Percentiles rank a stretch among this genome's conserved stretches.
phyloP scores from a whole-genome alignment of 164 flowering plant genomes.

The Magnolia changhungtana region DNA sequence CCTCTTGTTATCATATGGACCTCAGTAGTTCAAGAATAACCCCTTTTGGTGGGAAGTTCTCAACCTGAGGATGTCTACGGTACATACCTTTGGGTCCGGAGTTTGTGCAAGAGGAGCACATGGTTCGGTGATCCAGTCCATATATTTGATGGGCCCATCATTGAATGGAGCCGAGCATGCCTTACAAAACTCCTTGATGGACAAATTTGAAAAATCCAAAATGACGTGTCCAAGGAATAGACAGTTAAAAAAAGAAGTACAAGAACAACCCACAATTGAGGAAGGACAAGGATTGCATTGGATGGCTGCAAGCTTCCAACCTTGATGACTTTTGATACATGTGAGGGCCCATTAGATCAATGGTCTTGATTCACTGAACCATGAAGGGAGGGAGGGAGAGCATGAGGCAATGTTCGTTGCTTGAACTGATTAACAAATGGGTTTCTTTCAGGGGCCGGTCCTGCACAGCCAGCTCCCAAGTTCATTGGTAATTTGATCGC shows the following conservation, averaged over 20 bases:
- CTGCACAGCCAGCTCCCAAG: constrained; percentile 83
- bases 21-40: background rate
- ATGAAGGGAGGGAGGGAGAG: background rate
- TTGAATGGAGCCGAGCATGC: no score
- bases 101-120: no score
- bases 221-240: no score
- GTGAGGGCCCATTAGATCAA: background rate
- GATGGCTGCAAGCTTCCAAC: background rate
- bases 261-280: no score
- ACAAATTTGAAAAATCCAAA: no score
- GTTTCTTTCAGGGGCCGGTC: constrained; percentile 64
- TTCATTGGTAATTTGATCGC: constrained; percentile 88
- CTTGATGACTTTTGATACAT: background rate
- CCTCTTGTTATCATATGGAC: background rate
- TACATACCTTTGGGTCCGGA: no score
- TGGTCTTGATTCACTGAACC: background rate
- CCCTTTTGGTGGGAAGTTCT: background rate
- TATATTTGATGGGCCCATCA: no score
- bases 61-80: background rate
- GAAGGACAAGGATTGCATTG: no score
- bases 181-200: no score
- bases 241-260: no score
- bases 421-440: constrained; percentile 5
- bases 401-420: background rate
- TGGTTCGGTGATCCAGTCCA: no score